phyloP scores from a whole-genome alignment of 768 basidiomycete genomes.

The Cystobasidium onofrii region DNA sequence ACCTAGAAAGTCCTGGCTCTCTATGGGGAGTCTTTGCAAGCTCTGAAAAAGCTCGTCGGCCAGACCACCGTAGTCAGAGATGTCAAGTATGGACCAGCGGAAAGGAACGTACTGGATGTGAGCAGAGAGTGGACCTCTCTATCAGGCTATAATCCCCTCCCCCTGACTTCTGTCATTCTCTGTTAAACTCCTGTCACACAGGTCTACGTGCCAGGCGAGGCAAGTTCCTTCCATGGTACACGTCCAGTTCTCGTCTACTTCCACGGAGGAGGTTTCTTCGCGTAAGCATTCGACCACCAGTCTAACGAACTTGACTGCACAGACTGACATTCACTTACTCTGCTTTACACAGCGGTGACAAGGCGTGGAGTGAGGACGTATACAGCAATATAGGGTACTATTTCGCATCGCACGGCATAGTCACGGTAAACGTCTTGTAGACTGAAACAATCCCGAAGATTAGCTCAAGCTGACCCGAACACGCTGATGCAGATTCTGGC shows the following conservation, averaged over 20 bases:
- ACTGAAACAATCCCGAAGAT: too few relatives aligned
- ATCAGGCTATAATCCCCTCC: too few relatives aligned
- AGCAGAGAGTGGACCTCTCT: too few relatives aligned
- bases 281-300: background rate
- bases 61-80: conserved; percentile 8
- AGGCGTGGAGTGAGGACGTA: conserved; percentile 15
- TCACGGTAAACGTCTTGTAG: conserved; percentile 2
- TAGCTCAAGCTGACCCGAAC: too few relatives aligned
- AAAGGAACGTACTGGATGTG: conserved; percentile 26
- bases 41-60: background rate
- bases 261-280: conserved; percentile 31
- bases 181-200: too few relatives aligned
- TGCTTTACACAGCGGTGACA: conserved; percentile 11
- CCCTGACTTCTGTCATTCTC: background rate
- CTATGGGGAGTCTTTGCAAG: background rate
- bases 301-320: too few relatives aligned
- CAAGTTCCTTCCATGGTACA: background rate
- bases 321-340: too few relatives aligned
- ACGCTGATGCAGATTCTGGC: background rate
- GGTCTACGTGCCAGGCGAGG: background rate
- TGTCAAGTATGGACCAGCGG: conserved; percentile 29
- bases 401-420: conserved; percentile 24
- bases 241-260: conserved; percentile 15
- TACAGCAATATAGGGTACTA: conserved; percentile 30
- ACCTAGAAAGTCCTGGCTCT: conserved; percentile 6